Conservation (phyloP, 148 eudicot genomes). For the Chenopodium suecicum region DNA sequence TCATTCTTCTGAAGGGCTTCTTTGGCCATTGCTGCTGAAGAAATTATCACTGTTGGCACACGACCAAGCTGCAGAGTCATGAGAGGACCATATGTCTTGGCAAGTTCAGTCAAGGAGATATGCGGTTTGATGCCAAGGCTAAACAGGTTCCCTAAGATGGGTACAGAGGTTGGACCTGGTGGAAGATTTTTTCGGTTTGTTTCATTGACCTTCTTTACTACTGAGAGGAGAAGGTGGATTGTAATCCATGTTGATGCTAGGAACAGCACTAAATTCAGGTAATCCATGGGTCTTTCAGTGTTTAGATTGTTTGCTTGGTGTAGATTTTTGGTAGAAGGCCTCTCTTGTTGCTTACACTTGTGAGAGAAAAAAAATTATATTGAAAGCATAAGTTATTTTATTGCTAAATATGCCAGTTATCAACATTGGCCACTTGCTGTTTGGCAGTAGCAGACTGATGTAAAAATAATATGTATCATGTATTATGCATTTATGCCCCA, state of each 20-base stretch:
- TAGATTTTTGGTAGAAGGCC: not conserved
- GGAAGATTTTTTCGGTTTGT: slow-evolving; percentile 27
- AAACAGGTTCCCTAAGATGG: slow-evolving; percentile 55
- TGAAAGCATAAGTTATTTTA: too few relatives aligned
- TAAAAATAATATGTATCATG: too few relatives aligned
- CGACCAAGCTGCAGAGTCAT: slow-evolving; percentile 45
- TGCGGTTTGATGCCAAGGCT: slow-evolving; percentile 50
- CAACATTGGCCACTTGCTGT: too few relatives aligned
- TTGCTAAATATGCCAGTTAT: too few relatives aligned
- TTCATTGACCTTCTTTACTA: slow-evolving; percentile 1
- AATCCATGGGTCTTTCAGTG: slow-evolving; percentile 13
- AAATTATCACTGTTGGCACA: slow-evolving; percentile 38
- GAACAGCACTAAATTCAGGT: slow-evolving; percentile 18
- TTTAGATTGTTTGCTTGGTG: not conserved
- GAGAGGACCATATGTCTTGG: slow-evolving; percentile 45
- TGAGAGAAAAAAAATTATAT: not conserved
- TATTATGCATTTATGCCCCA: too few relatives aligned
- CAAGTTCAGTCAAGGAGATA: slow-evolving; percentile 39
- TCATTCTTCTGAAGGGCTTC: slow-evolving; percentile 62
- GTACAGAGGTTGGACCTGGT: slow-evolving; percentile 60
- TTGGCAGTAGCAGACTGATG: too few relatives aligned
- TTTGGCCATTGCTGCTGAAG: slow-evolving; percentile 45
- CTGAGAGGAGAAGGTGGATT: slow-evolving; percentile 18
- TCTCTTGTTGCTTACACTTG: not conserved
- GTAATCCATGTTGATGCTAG: slow-evolving; percentile 14